phyloP scores from a whole-genome alignment of 352 stramenopile species.

The Stramenopiles sp. region DNA sequence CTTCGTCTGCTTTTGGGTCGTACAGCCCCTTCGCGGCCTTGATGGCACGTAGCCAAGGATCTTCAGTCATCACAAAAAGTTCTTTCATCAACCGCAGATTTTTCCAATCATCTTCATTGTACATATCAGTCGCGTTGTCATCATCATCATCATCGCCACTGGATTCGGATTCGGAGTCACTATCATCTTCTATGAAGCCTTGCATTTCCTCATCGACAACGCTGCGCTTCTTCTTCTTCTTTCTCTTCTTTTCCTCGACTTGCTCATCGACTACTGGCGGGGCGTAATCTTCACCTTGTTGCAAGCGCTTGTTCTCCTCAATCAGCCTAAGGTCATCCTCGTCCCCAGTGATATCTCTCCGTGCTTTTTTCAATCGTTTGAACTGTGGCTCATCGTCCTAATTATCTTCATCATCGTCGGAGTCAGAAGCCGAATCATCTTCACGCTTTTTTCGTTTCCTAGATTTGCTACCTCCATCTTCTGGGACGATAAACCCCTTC shows the following conservation, averaged over 20 bases:
- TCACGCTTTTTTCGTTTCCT: background rate
- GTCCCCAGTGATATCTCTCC: background rate
- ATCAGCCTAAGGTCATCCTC: background rate
- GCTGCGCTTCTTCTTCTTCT: background rate
- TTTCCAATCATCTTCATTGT: background rate
- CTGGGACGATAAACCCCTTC: background rate
- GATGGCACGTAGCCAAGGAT: background rate
- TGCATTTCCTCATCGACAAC: background rate
- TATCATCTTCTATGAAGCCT: background rate
- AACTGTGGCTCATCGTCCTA: background rate
- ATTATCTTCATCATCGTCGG: background rate
- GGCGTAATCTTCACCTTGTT: background rate
- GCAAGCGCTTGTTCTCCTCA: background rate
- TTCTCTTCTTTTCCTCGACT: background rate
- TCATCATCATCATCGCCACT: background rate
- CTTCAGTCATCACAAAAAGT: background rate
- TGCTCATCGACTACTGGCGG: background rate
- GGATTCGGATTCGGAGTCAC: background rate
- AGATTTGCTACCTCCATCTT: background rate
- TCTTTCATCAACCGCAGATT: background rate
- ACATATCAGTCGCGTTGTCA: background rate
- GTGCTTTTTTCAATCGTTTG: background rate
- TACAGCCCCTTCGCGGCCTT: background rate
- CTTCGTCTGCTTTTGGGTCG: background rate
- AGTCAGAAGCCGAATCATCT: background rate